phyloP scores from a whole-genome alignment of 1,139 yeast genomes.

The Diutina ranongensis region DNA sequence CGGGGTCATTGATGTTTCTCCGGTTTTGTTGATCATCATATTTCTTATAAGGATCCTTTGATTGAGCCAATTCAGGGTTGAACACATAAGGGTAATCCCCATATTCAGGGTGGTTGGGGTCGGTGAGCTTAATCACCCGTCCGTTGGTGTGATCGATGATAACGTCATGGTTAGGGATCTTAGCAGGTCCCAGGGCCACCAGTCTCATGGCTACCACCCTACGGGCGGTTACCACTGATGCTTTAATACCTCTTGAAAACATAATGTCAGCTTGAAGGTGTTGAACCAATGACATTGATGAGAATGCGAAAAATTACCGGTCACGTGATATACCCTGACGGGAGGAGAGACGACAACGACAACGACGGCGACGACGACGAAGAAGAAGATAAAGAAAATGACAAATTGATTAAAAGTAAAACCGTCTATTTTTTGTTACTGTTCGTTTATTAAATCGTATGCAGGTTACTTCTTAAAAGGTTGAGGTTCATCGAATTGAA shows the following conservation, averaged over 20 bases:
- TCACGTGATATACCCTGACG: background rate
- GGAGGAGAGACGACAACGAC: too few species aligned
- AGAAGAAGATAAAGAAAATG: too few species aligned
- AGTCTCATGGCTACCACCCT: slow-evolving; percentile 13
- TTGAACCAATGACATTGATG: background rate
- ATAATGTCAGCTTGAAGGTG: background rate
- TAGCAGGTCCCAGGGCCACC: slow-evolving; percentile 19
- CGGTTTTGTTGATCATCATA: slow-evolving; percentile 79
- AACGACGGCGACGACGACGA: too few species aligned
- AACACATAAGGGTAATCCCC: slow-evolving; percentile 26
- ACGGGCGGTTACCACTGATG: slow-evolving; percentile 11
- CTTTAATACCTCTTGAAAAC: slow-evolving; percentile 7
- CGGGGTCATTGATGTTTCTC: slow-evolving; percentile 66
- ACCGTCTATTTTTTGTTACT: too few species aligned
- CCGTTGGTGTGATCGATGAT: slow-evolving; percentile 34
- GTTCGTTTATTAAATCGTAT: too few species aligned
- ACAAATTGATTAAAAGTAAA: too few species aligned
- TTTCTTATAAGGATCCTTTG: slow-evolving; percentile 57
- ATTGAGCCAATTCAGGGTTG: slow-evolving; percentile 30
- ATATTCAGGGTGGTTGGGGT: slow-evolving; percentile 32
- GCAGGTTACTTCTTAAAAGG: background rate
- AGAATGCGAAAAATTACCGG: background rate
- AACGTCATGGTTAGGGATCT: slow-evolving; percentile 13
- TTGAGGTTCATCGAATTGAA: slow-evolving; percentile 31
- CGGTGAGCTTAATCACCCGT: slow-evolving; percentile 29